Evolutionary conservation across 495 filamentous ascomycete species (phyloP), one percentile per base, ranked within the genome.

Genomic region (Parathielavia hyrcaniae): DNA sequence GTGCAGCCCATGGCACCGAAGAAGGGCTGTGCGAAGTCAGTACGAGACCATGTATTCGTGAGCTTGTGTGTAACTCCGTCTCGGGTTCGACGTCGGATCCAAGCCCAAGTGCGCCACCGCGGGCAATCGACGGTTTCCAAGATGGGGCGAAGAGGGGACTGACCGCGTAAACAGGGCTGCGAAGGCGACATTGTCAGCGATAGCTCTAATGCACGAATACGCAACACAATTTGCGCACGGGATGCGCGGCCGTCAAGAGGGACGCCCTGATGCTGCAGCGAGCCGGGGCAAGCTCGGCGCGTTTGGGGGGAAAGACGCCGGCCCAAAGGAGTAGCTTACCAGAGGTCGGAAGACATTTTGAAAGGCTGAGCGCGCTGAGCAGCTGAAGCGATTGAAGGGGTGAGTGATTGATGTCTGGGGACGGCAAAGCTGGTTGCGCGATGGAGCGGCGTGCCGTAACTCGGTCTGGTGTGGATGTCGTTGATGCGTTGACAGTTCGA

Each of bases 1-100:
- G 91, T 95, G 81, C 93, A 99, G 72, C 93, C 93, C 86, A 99
- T 95, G 73, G 91, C 91, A 79, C 95, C 92, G 73, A 99, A 99
- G 81, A 99, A 99, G 73, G 93, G 93, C 93, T 95, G 64, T 59
- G 30, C 6, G 4, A 55, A 62, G 59, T 55, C 53, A 54, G 57
- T 32, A 53, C 16, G 35, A 40, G 41, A 56, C 22, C 5, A 19
- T 30, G 46, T 36, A 34, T 46, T 36, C 30, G 22, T 47, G 22
- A 1, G 45, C 13, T 23, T 13, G 46, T 14, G 20, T 30, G 40
- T 13, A n/a, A 60, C 52, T 49, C 34, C 39, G 52, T 32, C 36
- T 62, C 56, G 57, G 49, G 54, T 59, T 50, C 52, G 36, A 19
- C 16, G 40, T 38, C 20, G 43, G n/a, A 40, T 47, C 17, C n/a